Conservation (phyloP, 805 yeast genomes). For the Schwanniomyces occidentalis region DNA sequence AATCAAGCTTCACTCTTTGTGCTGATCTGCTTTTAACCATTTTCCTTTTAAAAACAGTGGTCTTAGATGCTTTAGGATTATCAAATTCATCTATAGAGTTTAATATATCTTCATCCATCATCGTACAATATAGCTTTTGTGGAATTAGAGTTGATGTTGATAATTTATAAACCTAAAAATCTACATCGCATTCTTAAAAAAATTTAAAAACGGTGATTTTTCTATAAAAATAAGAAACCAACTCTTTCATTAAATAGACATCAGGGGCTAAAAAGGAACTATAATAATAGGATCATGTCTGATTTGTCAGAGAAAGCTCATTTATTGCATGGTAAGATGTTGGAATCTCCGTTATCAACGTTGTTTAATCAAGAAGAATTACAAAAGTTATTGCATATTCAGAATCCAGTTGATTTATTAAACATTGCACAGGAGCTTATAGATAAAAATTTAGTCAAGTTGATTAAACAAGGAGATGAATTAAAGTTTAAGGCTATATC, state of each 20-base stretch:
- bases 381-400: constrained; percentile 45
- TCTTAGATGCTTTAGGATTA: background rate
- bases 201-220: background rate
- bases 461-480: constrained; percentile 65
- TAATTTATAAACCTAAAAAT: no score
- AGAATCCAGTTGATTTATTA: constrained; percentile 47
- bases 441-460: constrained; percentile 62
- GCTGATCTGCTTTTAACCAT: constrained; percentile 8
- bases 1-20: constrained; percentile 5
- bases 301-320: constrained; percentile 48
- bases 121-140: constrained; percentile 1
- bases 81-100: constrained; percentile 1
- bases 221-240: background rate
- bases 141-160: background rate
- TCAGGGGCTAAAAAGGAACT: no score
- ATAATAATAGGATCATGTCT: constrained; percentile 21
- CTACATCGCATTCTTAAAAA: constrained; percentile 4
- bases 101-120: constrained; percentile 1
- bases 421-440: constrained; percentile 51
- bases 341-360: constrained; percentile 46
- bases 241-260: background rate
- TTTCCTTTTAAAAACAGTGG: constrained; percentile 10
- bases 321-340: constrained; percentile 65
- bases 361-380: constrained; percentile 72
- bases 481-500: constrained; percentile 76